Base-by-base conservation (phyloP, 345 rosid species). In the Clarkia xantiana region DNA sequence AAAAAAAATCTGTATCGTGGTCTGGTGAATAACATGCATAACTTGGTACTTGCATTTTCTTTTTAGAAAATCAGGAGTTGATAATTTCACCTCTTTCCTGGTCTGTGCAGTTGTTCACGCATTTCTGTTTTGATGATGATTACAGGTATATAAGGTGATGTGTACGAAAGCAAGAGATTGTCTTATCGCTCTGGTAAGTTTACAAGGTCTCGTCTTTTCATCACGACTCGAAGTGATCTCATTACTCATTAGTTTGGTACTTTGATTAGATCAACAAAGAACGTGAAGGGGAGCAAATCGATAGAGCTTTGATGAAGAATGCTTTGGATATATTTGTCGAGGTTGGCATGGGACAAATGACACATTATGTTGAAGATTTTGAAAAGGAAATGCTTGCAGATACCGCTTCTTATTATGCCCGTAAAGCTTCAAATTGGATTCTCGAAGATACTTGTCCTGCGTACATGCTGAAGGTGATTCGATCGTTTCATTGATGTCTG, bases 391-490 rank as follows among this genome's bases (percentile, higher is more conserved):
- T 76, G 71, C 65, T 72, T 11, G 41, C 42, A 36, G 69, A 67
- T 44, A 62, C 73, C 14, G 64, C 57, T 19, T 54, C 53, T 13
- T 76, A 69, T 52, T 70, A 72, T 62, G 56, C 65, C n/a, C 65
- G 45, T 13, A 72, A 72, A 61, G 81, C 81, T 15, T 57, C 63
- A 25, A 64, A 52, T 44, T 76, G 81, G 76, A 72, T 72, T 14
- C 18, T 46, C 9, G 52, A 46, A 44, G 59, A 46, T 47, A 45
- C 19, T 29, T 76, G 76, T 46, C 65, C 68, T 23, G 66, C 55
- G 50, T 76, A 76, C 47, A 66, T 73, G 77, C 42, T 67, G 56
- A 76, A 76, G 57, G 75, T 59, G 25, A 60, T 34, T 36, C 4
- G 8, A 29, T 29, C 25, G 5, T 29, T 29, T 29, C 36, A 29